A percentile compares a stretch with the other conserved stretches of the same genome.
These are phyloP conservation scores for Capronia coronata DNA, from an alignment of 2,329 filamentous ascomycete species.

Conservation along the genomic window DNA sequence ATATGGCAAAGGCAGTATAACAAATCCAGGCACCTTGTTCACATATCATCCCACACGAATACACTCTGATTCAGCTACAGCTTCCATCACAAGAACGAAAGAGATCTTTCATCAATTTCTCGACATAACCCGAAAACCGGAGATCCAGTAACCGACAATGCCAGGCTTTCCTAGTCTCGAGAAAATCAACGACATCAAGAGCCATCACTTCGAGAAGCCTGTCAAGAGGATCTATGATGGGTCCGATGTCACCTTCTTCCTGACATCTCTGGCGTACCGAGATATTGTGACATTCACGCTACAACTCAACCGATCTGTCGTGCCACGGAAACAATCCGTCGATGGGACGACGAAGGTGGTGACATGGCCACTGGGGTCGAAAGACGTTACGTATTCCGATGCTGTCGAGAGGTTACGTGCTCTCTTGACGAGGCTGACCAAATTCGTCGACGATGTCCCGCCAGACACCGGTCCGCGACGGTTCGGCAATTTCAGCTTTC, in stretches of 20 bases:
- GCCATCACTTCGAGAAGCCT: conserved; percentile 60
- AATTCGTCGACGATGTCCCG: conserved; percentile 68
- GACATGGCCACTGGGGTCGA: conserved; percentile 45
- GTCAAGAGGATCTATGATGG: conserved; percentile 78
- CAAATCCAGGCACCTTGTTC: too few species aligned
- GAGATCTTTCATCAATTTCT: too few species aligned
- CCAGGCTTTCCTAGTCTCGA: conserved; percentile 3
- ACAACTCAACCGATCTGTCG: conserved; percentile 82
- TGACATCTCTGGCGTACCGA: conserved; percentile 72
- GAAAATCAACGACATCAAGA: conserved; percentile 9
- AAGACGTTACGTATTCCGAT: conserved; percentile 44
- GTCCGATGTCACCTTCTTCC: conserved; percentile 72
- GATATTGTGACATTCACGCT: conserved; percentile 83
- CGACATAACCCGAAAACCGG: too few species aligned
- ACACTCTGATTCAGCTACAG: too few species aligned
- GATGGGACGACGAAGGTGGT: conserved; percentile 38
- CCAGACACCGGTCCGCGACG: conserved; percentile 78
- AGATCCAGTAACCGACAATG: conserved; percentile 13
- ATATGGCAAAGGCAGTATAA: too few species aligned
- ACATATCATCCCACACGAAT: too few species aligned
- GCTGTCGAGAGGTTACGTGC: conserved; percentile 59
- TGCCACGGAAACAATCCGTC: conserved; percentile 53
- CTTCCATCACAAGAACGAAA: too few species aligned
- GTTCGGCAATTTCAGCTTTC: conserved; percentile 88
- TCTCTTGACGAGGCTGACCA: conserved; percentile 59